Conservation (phyloP, 1,284 basidiomycete genomes). For the Marasmius oreades region DNA sequence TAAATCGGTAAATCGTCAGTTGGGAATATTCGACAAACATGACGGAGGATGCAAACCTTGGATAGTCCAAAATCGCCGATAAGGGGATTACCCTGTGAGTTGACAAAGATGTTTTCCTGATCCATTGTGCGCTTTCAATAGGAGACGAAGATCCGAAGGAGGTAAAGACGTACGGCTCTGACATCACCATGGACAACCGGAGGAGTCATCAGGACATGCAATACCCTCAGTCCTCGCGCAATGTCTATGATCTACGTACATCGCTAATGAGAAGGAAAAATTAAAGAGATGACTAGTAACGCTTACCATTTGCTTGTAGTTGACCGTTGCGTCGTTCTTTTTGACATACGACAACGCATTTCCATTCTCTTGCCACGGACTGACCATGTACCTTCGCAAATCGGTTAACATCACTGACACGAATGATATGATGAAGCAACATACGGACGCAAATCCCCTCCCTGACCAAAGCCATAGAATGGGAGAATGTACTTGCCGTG, state of each 20-base stretch:
- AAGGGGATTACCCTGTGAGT: slow-evolving; percentile 1
- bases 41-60: neutral
- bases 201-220: slow-evolving; percentile 42
- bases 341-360: slow-evolving; percentile 45
- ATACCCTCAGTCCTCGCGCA: slow-evolving; percentile 40
- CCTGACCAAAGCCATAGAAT: slow-evolving; percentile 49
- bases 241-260: slow-evolving; percentile 37
- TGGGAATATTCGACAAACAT: neutral
- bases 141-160: slow-evolving; percentile 17
- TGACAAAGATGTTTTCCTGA: slow-evolving; percentile 2
- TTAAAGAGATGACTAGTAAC: neutral
- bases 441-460: slow-evolving; percentile 50
- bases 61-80: slow-evolving; percentile 2
- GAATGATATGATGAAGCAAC: slow-evolving; percentile 11
- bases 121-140: slow-evolving; percentile 14
- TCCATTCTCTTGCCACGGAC: slow-evolving; percentile 55
- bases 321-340: slow-evolving; percentile 28
- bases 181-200: slow-evolving; percentile 53
- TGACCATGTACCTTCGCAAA: slow-evolving; percentile 44
- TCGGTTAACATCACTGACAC: neutral
- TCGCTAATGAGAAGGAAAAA: neutral
- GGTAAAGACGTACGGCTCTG: slow-evolving; percentile 27
- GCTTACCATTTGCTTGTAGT: slow-evolving; percentile 40
- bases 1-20: slow-evolving; percentile 15
- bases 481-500: slow-evolving; percentile 48